These are phyloP conservation scores for Aspergillus felis DNA, from an alignment of 2,329 filamentous ascomycete species.

Conservation along the genomic window DNA sequence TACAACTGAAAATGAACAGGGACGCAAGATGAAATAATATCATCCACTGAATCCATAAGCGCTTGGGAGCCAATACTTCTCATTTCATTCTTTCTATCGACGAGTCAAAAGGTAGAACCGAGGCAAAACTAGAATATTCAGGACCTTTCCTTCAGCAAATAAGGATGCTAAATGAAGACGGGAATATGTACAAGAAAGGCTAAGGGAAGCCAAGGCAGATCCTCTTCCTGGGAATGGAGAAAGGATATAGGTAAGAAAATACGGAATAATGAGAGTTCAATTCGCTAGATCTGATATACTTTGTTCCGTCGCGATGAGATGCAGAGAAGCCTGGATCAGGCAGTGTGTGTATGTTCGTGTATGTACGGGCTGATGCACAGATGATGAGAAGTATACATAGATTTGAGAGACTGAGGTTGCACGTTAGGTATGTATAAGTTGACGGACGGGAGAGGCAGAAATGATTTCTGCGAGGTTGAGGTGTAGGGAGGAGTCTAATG, in stretches of 20 bases:
- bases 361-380: background rate
- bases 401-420: background rate
- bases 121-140: background rate
- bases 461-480: background rate
- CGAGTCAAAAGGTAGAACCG: background rate
- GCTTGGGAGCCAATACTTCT: background rate
- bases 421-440: background rate
- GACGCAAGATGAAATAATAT: background rate
- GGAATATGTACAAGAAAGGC: background rate
- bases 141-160: background rate
- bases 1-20: background rate
- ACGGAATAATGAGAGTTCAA: background rate
- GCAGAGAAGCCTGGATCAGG: background rate
- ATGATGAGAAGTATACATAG: background rate
- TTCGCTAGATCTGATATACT: background rate
- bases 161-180: background rate
- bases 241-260: background rate
- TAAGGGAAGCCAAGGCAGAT: background rate
- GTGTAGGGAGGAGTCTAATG: constrained; percentile 18
- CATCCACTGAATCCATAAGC: background rate
- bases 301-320: background rate
- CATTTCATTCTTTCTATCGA: background rate
- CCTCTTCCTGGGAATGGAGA: background rate
- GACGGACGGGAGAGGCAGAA: background rate
- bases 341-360: background rate